These are phyloP conservation scores for Leersia perrieri DNA, from an alignment of 176 grass and related monocot genomes.

Conservation along the genomic window DNA sequence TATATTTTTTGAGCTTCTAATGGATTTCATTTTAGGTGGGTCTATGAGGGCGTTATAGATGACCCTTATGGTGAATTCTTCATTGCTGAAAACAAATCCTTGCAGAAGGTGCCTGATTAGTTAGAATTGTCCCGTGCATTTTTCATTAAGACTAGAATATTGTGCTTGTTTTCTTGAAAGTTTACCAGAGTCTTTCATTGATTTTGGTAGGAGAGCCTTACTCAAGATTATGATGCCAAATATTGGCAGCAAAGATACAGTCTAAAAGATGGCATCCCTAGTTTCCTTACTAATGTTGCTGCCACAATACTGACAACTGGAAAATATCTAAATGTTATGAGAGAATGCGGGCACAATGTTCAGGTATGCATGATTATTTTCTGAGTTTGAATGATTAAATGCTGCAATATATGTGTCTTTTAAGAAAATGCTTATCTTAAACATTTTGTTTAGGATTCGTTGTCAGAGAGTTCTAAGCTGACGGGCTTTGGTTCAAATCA, in stretches of 20 bases:
- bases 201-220: constrained; percentile 77
- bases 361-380: constrained; percentile 56
- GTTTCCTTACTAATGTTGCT: constrained; percentile 89
- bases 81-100: constrained; percentile 97
- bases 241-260: constrained; percentile 97
- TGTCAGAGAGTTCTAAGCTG: constrained; percentile 95
- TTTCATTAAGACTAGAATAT: constrained; percentile 18
- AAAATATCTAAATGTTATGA: constrained; percentile 98
- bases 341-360: constrained; percentile 91
- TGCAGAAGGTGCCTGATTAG: constrained; percentile 68
- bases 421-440: constrained; percentile 10
- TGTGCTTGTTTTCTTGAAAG: background rate
- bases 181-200: constrained; percentile 22
- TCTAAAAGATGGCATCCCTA: constrained; percentile 91
- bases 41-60: constrained; percentile 97
- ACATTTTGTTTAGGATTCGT: constrained; percentile 67
- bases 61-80: constrained; percentile 99
- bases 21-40: constrained; percentile 65
- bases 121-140: constrained; percentile 26
- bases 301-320: constrained; percentile 87
- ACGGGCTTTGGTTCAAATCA: constrained; percentile 89
- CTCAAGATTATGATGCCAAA: constrained; percentile 88
- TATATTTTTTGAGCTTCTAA: constrained; percentile 22
- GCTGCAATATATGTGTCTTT: background rate
- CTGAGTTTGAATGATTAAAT: background rate